phyloP scores from a whole-genome alignment of 2,329 filamentous ascomycete species.

The Sordariomycetes sp. region DNA sequence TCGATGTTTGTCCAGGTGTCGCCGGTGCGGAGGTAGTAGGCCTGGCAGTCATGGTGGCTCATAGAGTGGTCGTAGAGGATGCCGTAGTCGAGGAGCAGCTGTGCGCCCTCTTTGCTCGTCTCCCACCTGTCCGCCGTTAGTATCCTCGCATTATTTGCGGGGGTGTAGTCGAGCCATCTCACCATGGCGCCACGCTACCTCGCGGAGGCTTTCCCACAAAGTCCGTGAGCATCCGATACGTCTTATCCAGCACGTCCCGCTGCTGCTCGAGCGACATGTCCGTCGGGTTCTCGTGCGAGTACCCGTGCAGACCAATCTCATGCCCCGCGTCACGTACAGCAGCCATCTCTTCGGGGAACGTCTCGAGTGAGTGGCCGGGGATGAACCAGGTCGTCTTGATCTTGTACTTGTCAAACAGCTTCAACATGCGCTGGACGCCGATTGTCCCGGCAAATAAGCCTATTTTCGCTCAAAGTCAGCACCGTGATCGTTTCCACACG shows the following conservation, averaged over 20 bases:
- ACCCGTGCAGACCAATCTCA: slow-evolving; percentile 50
- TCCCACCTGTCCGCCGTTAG: slow-evolving; percentile 38
- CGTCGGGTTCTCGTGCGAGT: slow-evolving; percentile 60
- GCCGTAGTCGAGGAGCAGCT: slow-evolving; percentile 51
- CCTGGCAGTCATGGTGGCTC: slow-evolving; percentile 50
- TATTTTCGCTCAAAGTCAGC: slow-evolving; percentile 11
- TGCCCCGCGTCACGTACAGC: slow-evolving; percentile 30
- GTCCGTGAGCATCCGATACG: slow-evolving; percentile 55
- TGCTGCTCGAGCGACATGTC: slow-evolving; percentile 67
- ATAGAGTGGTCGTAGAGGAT: slow-evolving; percentile 60
- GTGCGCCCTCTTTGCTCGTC: slow-evolving; percentile 51
- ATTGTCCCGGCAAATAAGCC: slow-evolving; percentile 56
- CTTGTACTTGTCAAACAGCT: slow-evolving; percentile 57
- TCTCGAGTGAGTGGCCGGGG: slow-evolving; percentile 32
- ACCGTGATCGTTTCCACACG: background rate
- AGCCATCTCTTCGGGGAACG: slow-evolving; percentile 30
- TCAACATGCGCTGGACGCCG: slow-evolving; percentile 51
- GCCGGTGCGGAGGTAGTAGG: slow-evolving; percentile 50
- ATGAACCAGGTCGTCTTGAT: slow-evolving; percentile 51
- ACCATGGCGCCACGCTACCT: slow-evolving; percentile 57
- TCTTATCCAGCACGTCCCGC: slow-evolving; percentile 61
- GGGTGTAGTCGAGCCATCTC: background rate
- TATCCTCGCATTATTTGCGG: background rate
- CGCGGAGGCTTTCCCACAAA: slow-evolving; percentile 57
- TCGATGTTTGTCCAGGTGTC: slow-evolving; percentile 58